Percentiles rank a stretch among this genome's conserved stretches.
phyloP scores from a whole-genome alignment of 192 early-diverging fungal genomes.

The Coemansia sp. region DNA sequence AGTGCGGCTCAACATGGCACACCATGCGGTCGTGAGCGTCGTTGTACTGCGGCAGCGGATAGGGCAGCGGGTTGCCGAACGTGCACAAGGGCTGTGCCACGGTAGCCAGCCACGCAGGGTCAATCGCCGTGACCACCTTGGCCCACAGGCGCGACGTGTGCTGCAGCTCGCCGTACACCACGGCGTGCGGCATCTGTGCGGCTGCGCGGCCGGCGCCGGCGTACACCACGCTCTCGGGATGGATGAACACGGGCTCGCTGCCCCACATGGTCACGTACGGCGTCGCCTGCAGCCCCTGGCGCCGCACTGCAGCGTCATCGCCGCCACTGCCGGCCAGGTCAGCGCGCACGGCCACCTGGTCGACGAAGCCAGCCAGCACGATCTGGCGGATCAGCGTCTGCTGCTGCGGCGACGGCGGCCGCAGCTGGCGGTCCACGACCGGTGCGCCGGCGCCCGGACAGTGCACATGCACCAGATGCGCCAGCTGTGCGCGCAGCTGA shows the following conservation, averaged over 20 bases:
- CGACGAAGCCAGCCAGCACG: conserved; percentile 83
- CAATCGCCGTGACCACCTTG: conserved; percentile 73
- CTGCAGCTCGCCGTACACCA: conserved; percentile 72
- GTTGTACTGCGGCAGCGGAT: conserved; percentile 73
- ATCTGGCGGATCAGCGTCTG: conserved; percentile 80
- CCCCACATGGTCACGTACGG: conserved; percentile 73
- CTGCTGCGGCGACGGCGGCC: conserved; percentile 66
- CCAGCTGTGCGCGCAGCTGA: conserved; percentile 73
- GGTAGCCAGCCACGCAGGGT: conserved; percentile 78
- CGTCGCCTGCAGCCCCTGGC: conserved; percentile 52
- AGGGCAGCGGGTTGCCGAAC: conserved; percentile 70
- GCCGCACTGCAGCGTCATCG: conserved; percentile 38
- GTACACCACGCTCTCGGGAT: conserved; percentile 67
- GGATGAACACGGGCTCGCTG: conserved; percentile 71
- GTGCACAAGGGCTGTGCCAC: conserved; percentile 72
- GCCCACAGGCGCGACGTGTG: conserved; percentile 61
- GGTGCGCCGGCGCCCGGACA: conserved; percentile 60
- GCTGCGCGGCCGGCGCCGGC: conserved; percentile 36
- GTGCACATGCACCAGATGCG: conserved; percentile 64
- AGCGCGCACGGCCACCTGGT: conserved; percentile 84
- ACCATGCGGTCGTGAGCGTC: conserved; percentile 56
- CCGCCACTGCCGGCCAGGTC: conserved; percentile 65
- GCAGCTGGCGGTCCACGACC: conserved; percentile 62
- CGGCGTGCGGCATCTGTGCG: conserved; percentile 58
- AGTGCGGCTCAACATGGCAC: conserved; percentile 63